Base-by-base conservation (phyloP, 345 rosid species). In the Lepidium aucheri region DNA sequence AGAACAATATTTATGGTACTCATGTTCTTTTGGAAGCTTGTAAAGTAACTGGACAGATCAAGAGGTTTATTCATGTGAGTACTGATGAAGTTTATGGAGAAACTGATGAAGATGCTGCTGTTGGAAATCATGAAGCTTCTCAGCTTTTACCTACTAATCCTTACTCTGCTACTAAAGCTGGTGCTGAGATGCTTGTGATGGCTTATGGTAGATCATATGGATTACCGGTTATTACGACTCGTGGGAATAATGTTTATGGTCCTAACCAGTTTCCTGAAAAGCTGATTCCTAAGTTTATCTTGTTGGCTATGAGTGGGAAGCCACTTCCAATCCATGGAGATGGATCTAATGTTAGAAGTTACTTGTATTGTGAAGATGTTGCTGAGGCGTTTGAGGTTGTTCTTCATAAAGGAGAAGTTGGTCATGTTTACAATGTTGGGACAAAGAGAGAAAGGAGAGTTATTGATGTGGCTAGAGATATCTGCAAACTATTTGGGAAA, bases 1-100 rank as follows among this genome's bases (percentile, higher is more conserved):
- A 69, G 67, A 85, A 83, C 72, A 85, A 85, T 50, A 81, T 85
- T 9, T 83, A 81, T 61, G 90, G 87, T 20, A 83, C 87, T 35
- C 90, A 81, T 66, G 90, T 83, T 3, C 86, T 85, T 58, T 80
- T 85, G 40, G 87, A 83, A 77, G 90, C 90, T 16, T 85, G 87
- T 47, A 85, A 83, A 65, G 84, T 83, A 30, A 81, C 83, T 13
- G 53, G 73, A 39, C 72, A 70, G 73, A 73, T 85, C 63, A 81
- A 44, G 72, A 77, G 87, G 79, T 83, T 85, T 80, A 85, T 85
- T 24, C 90, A 85, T 70, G 90, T 85, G 4, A 85, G 90, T 47
- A 85, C 87, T 0, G 90, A 85, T 68, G 86, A 85, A 57, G 89
- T 85, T 20, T 85, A 85, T 47, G 90, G 90, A 1, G 90, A 85